phyloP scores from a whole-genome alignment of 2,329 filamentous ascomycete species.

The Aspergillus sp. region DNA sequence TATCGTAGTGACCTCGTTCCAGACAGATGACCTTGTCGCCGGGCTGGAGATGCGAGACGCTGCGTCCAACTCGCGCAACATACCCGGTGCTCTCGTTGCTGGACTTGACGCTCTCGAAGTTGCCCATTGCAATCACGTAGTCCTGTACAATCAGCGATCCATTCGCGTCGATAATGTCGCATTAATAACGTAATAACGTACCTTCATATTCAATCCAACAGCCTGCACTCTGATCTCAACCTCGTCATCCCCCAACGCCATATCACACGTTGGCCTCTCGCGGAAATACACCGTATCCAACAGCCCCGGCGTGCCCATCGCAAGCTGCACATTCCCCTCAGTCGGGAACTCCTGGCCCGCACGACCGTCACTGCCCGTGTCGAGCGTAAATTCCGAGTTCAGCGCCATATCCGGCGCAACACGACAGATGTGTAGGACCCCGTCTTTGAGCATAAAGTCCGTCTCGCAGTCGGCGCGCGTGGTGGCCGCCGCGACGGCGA shows the following conservation, averaged over 20 bases:
- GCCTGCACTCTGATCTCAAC: neutral
- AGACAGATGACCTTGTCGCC: neutral
- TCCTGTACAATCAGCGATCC: neutral
- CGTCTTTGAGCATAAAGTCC: neutral
- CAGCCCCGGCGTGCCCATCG: neutral
- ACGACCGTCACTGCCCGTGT: neutral
- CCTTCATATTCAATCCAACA: neutral
- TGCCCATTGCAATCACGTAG: constrained; percentile 1
- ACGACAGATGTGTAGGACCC: neutral
- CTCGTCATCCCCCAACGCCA: neutral
- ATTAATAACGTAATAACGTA: neutral
- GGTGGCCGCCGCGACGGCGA: neutral
- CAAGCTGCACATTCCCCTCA: neutral
- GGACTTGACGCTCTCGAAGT: constrained; percentile 1
- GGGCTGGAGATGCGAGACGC: neutral
- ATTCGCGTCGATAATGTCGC: too few species aligned
- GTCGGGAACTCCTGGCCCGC: neutral
- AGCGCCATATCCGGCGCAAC: neutral
- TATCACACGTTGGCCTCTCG: neutral
- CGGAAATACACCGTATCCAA: neutral
- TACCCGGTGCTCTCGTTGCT: neutral
- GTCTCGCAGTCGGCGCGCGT: neutral
- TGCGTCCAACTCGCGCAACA: neutral
- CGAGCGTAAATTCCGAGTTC: neutral
- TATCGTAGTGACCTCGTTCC: neutral